Evolutionary conservation across 805 yeast species (phyloP).

Genomic region (Candida montana): DNA sequence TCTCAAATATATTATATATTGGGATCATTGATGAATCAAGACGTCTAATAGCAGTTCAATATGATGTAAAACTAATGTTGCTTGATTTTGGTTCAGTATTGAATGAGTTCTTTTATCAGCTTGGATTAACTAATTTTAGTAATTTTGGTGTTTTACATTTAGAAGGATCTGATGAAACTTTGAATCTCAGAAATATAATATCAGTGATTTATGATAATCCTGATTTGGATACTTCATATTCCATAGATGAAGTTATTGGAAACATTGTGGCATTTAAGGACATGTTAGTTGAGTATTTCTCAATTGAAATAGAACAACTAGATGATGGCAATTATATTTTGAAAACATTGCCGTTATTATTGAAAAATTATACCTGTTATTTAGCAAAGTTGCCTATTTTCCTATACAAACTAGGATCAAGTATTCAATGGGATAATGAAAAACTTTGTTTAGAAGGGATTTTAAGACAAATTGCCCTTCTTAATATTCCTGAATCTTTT

Average conservation of each 20-base stretch:
- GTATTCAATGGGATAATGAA: slow-evolving; percentile 65
- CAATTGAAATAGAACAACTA: slow-evolving; percentile 34
- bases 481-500: slow-evolving; percentile 62
- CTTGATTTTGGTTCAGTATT: slow-evolving; percentile 75
- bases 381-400: slow-evolving; percentile 61
- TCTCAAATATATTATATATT: slow-evolving; percentile 66
- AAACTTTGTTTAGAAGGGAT: slow-evolving; percentile 61
- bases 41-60: slow-evolving; percentile 78
- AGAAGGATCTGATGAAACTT: slow-evolving; percentile 20
- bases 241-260: slow-evolving; percentile 24
- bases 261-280: slow-evolving; percentile 49
- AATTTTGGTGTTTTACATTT: slow-evolving; percentile 66
- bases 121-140: slow-evolving; percentile 69
- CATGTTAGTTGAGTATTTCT: slow-evolving; percentile 81
- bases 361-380: slow-evolving; percentile 60
- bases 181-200: slow-evolving; percentile 11
- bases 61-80: slow-evolving; percentile 68
- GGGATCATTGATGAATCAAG: slow-evolving; percentile 74
- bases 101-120: slow-evolving; percentile 72
- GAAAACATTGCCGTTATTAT: slow-evolving; percentile 57
- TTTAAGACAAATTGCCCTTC: slow-evolving; percentile 59
- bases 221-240: slow-evolving; percentile 16
- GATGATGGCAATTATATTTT: slow-evolving; percentile 32
- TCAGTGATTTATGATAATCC: slow-evolving; percentile 9
- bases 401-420: slow-evolving; percentile 52